Base-by-base conservation (phyloP, 2,329 filamentous ascomycete genomes). In the Alternaria sp. region DNA sequence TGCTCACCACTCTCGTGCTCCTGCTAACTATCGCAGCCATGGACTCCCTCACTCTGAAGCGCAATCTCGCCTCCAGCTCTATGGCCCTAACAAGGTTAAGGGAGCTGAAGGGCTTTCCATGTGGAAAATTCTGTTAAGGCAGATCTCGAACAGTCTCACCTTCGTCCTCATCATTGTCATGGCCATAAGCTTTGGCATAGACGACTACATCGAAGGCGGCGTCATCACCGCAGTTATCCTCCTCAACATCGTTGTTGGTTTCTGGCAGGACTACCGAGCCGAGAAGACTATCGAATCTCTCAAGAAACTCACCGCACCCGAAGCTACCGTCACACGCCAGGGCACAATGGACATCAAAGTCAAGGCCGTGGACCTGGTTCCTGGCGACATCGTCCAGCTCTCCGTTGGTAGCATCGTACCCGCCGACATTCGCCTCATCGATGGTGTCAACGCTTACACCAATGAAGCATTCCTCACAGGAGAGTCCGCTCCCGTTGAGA, bases 391-490 rank as follows among this genome's bases (percentile, higher is more conserved):
- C 30, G 78, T 81, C 45, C 74, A 77, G 58, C 72, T 82, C 55
- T 75, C 71, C 21, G 77, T 79, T 51, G 89, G 89, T 68, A 89
- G 90, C 76, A 87, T 90, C 60, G 85, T 91, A 43, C 89, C 89
- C 5, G 89, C 89, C 47, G 89, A 92, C 79, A 79, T 91, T 54
- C 86, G 89, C 65, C 76, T 86, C 10, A 75, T 90, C 65, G 85
- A 90, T 66, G 87, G 86, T 60, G 88, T 93, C 80, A 94, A 94
- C 78, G 82, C 93, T 63, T 90, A 90, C 54, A 91, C 90, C 67
- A 92, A 96, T 65, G 90, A 93, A 78, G 89, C 90, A 12, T 85
- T 92, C 62, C 85, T 93, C 43, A 93, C 91, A 14, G 91, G 91
- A 66, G 91, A 93, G 81, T 91, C 90, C 37, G 79, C 91, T 7